A percentile compares a stretch with the other conserved stretches of the same genome.
These are phyloP conservation scores for Nannochloropsis granulata DNA, from an alignment of 108 stramenopile species.

Conservation along the genomic window DNA sequence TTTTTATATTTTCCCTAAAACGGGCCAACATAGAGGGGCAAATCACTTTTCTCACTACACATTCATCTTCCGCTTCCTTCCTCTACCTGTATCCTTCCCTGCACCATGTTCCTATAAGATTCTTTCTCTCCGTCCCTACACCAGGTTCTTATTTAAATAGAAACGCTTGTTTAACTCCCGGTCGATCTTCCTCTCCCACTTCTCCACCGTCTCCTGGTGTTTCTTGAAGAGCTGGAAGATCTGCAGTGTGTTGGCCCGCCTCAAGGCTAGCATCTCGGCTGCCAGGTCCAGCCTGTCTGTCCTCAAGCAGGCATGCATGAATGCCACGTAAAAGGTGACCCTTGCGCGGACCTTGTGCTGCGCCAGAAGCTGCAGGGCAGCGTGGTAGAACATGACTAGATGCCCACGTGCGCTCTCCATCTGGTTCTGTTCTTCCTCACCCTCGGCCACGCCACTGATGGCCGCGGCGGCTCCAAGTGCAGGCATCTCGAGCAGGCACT, in stretches of 20 bases:
- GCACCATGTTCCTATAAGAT: too few relatives aligned
- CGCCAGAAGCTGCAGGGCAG: not conserved
- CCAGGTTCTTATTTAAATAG: not conserved
- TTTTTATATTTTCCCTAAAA: too few relatives aligned
- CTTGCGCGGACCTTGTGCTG: not conserved
- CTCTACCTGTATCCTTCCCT: not conserved
- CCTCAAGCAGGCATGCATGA: not conserved
- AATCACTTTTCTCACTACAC: too few relatives aligned
- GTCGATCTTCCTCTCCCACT: not conserved
- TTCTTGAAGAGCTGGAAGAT: not conserved
- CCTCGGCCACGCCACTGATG: not conserved
- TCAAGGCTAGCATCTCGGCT: not conserved
- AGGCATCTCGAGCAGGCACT: not conserved
- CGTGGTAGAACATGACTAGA: not conserved
- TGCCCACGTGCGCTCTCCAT: not conserved
- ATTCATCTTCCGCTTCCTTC: too few relatives aligned
- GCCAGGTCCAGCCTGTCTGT: not conserved
- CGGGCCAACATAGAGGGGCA: too few relatives aligned
- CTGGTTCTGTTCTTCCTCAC: not conserved
- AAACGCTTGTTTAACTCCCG: not conserved
- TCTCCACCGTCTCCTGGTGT: not conserved
- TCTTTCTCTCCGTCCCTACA: not conserved
- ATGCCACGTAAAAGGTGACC: not conserved
- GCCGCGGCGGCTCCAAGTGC: not conserved
- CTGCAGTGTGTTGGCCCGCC: not conserved